Percentiles rank a stretch among this genome's conserved stretches.
These are phyloP conservation scores for Conoideocrella luteorostrata DNA, from an alignment of 2,329 filamentous ascomycete genomes.

Conservation along the genomic window DNA sequence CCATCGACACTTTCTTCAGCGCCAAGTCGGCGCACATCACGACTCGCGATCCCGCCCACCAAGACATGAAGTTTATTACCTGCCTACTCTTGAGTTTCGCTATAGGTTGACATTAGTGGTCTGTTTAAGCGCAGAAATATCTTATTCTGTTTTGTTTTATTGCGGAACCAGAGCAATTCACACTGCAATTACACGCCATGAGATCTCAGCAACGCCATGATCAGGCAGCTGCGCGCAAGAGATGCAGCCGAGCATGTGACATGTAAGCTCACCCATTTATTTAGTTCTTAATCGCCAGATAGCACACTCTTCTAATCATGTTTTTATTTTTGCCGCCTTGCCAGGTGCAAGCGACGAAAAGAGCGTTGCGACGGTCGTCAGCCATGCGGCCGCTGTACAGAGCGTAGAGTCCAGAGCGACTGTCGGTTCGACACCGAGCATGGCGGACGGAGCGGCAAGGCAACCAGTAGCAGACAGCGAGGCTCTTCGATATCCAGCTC, in stretches of 20 bases:
- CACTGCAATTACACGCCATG: too few species aligned
- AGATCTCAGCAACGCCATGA: background rate
- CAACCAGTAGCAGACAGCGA: background rate
- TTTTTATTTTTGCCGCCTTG: background rate
- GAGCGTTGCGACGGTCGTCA: constrained; percentile 11
- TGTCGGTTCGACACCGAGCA: constrained; percentile 9
- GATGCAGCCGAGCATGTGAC: constrained; percentile 7
- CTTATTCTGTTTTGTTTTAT: too few species aligned
- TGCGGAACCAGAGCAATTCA: too few species aligned
- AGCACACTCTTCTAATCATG: background rate
- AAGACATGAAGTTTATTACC: too few species aligned
- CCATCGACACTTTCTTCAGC: too few species aligned
- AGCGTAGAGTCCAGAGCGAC: constrained; percentile 7
- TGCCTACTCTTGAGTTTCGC: too few species aligned
- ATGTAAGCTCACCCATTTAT: background rate
- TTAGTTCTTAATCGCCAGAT: too few species aligned
- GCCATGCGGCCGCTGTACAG: constrained; percentile 9
- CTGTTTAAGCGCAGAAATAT: too few species aligned
- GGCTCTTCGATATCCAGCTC: constrained; percentile 1
- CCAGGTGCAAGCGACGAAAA: constrained; percentile 11
- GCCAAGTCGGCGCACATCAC: too few species aligned
- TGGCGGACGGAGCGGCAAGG: background rate
- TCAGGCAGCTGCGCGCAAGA: constrained; percentile 1
- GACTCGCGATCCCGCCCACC: too few species aligned
- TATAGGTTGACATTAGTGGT: too few species aligned